Evolutionary conservation across 441 rosid genomes (phyloP).

Genomic region (Theobroma grandiflorum): DNA sequence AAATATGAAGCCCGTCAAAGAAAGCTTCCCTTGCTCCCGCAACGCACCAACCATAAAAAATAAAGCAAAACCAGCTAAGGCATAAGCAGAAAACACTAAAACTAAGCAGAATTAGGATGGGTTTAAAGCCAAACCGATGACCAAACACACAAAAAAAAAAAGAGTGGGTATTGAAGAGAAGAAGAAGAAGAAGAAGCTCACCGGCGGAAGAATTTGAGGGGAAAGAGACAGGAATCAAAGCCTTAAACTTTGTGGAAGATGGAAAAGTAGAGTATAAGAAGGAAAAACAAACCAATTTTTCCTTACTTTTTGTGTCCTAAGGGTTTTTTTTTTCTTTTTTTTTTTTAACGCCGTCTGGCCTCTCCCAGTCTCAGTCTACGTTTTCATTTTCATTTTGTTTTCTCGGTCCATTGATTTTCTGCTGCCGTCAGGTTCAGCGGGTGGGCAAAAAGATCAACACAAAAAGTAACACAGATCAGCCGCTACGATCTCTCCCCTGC

Average conservation of each 20-base stretch:
- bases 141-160: background rate
- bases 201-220: slow-evolving; percentile 24
- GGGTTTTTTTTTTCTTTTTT: slow-evolving; percentile 6
- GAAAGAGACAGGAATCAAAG: slow-evolving; percentile 5
- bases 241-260: slow-evolving; percentile 31
- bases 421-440: background rate
- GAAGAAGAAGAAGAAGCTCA: slow-evolving; percentile 37
- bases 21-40: slow-evolving; percentile 20
- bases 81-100: slow-evolving; percentile 21
- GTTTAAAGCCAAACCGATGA: background rate
- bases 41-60: slow-evolving; percentile 8
- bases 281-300: slow-evolving; percentile 29
- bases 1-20: slow-evolving; percentile 19
- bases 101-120: slow-evolving; percentile 1
- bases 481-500: background rate
- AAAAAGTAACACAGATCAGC: background rate
- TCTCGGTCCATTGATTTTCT: slow-evolving; percentile 6
- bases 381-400: background rate
- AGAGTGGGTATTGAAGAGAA: background rate
- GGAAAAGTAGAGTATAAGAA: slow-evolving; percentile 30
- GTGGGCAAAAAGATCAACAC: background rate
- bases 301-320: slow-evolving; percentile 32
- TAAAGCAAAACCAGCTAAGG: slow-evolving; percentile 14
- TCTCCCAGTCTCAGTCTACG: slow-evolving; percentile 13
- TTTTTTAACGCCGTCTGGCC: slow-evolving; percentile 29